Base-by-base conservation (phyloP, 352 stramenopile genomes). In the Globisporangium irregulare region DNA sequence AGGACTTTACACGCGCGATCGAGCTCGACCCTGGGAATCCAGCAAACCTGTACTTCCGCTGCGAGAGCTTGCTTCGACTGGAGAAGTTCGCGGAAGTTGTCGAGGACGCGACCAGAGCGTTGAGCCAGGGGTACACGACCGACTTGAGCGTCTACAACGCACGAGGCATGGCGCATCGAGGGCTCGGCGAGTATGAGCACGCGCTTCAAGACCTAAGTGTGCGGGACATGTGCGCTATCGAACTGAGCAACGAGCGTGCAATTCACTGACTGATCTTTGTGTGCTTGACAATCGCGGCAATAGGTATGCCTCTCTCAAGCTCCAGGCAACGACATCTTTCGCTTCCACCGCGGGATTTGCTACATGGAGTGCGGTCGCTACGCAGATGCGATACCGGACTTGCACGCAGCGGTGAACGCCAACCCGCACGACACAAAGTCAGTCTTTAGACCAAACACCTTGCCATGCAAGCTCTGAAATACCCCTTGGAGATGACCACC, bases 171-270 rank as follows among this genome's bases (percentile, higher is more conserved):
- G 84, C 82, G 0, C 55, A 80, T 24, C 76, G 81, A 1, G 82
- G 81, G 1, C 75, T 93, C 1, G 78, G 79, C 4, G 70, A 90
- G n/a, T 86, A 87, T 54, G 79, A 90, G 25, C 24, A 55, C 0
- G 85, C 85, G 15, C 66, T 93, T 18, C 24, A 58, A 1, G 87
- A 94, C 36, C 73, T 94, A 34, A 80, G 79, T 14, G 83, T 94
- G 70, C 34, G 67, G 68, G 25, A 53, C 10, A 43, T 15, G 14
- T 5, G 32, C 12, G 36, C 36, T 43, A 12, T 43, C 1, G 12
- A 43, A 12, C 14, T 14, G 36, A 18, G 36, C 3, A 43, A 18
- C 14, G 9, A 43, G 14, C 15, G 3, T 24, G 43, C 6, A 1
- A 32, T 58, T 43, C 15, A 24, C 7, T 9, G 18, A 60, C 56